Evolutionary conservation across 2,329 filamentous ascomycete genomes (phyloP), one percentile per base, ranked within the genome.

Genomic region (Fusarium clavum): DNA sequence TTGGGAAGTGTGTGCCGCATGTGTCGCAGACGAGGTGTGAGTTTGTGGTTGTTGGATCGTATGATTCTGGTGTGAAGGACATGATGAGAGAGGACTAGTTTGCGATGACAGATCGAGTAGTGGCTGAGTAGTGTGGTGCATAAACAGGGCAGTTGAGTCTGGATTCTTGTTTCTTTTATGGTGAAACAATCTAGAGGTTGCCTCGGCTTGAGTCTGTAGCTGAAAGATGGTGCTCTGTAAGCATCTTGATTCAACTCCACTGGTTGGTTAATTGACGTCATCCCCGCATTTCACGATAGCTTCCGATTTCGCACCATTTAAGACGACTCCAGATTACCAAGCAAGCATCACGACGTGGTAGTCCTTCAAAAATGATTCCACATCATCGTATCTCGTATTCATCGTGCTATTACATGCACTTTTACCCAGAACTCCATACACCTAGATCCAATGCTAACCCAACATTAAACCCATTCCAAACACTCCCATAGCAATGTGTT

Each of bases 1-100:
- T 74, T 24, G 78, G 74, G 59, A 77, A 93, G 75, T 94, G 91
- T 0, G 90, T 92, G 24, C 91, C 91, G 77, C 91, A 94, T 8
- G 90, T 86, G 11, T 82, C 83, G 81, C 91, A 94, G 70, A 93
- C 83, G 38, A 91, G 84, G 73, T 73, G 72, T 5, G 64, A 63
- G 22, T 66, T 65, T 13, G 71, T 64, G 0, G 67, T 69, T 47
- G 38, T 46, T 6, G 67, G 18, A 29, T 77, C 75, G 59, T 73
- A 77, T 7, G 66, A 54, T 27, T 76, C 74, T 32, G 53, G 20
- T 6, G 66, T 60, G 44, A 75, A 66, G 25, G 43, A 29, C 72
- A 73, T 74, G 53, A 48, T 44, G 57, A 60, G 58, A 52, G 52
- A 18, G 8, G 46, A 12, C 44, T 64, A 64, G 61, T 18, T 53